Evolutionary conservation across 208 protist species (phyloP), one percentile per base, ranked within the genome.

Genomic region (Acanthamoeba castellanii): DNA sequence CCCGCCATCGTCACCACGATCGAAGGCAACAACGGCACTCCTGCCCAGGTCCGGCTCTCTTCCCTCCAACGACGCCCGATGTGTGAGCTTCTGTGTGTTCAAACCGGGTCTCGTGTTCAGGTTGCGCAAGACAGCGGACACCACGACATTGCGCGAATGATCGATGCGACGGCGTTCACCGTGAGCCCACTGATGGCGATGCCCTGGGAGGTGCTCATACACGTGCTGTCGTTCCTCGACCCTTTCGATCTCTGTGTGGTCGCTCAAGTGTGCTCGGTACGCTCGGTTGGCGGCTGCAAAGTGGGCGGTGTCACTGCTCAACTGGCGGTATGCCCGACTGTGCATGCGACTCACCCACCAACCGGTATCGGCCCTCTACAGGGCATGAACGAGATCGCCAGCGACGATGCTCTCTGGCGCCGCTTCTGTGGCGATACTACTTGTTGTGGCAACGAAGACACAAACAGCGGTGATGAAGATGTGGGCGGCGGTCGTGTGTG

Each of bases 201-300:
- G 37, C 78, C 78, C 3, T 32, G 37, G 20, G 78, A 87, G 11
- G 78, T 57, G 45, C 0, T 87, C 45, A 0, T 37, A 1, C 52
- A 66, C 45, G 50, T 89, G 9, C 50, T 89, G 50, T 32, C 50
- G 27, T 59, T 45, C 14, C 52, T 89, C 34, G 81, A 89, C 30
- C 81, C 81, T 0, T 89, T 25, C 16, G 81, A 89, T 0, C 81
- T 89, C 7, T 89, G 81, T n/a, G 32, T 27, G 22, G 50, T 45
- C n/a, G 47, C 81, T 0, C 81, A 89, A 64, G 81, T 89, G 1
- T 89, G n/a, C 52, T 42, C 50, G n/a, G 81, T 89, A 45, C 45
- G 45, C 9, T 47, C 45, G 13, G 45, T 13, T 47, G 0, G 45
- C 9, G 45, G 37, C 37, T 42, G 37, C 37, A 42, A 3, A 42